Conservation (phyloP, 345 rosid species). For the Eucalyptus brandiana region DNA sequence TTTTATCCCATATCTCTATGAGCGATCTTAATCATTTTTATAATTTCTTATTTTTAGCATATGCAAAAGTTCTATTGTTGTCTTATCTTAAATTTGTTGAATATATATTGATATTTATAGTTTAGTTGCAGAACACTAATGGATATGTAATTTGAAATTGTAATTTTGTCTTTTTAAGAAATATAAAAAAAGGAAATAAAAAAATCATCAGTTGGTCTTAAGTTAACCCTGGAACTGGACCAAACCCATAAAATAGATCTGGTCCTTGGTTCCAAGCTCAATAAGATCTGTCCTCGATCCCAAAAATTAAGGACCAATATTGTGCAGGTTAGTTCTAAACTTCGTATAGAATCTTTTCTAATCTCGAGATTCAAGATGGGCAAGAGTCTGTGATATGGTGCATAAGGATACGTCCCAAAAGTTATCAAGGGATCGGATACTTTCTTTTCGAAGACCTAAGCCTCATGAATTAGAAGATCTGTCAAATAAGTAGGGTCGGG, state of each 20-base stretch:
- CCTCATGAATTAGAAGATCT: background rate
- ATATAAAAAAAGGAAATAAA: too few relatives aligned
- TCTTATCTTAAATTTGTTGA: too few relatives aligned
- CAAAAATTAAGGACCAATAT: too few relatives aligned
- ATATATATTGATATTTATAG: too few relatives aligned
- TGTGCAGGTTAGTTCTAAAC: background rate
- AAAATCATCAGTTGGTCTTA: too few relatives aligned
- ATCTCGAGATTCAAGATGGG: background rate
- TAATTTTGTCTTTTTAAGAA: too few relatives aligned
- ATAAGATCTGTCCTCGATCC: accelerated
- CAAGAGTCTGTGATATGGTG: background rate
- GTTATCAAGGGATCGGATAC: background rate
- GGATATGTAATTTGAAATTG: accelerated
- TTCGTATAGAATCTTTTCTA: background rate
- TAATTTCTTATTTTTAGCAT: too few relatives aligned
- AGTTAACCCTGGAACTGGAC: accelerated
- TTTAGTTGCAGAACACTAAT: accelerated
- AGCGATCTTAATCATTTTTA: too few relatives aligned
- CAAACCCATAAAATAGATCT: accelerated
- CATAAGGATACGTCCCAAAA: background rate
- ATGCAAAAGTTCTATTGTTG: too few relatives aligned
- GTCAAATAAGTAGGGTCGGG: too few relatives aligned
- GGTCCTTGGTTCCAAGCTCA: accelerated
- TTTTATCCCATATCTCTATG: too few relatives aligned
- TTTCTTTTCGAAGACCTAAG: background rate